These are phyloP conservation scores for Aquanectria penicillioides DNA, from an alignment of 2,329 filamentous ascomycete genomes.

Conservation along the genomic window DNA sequence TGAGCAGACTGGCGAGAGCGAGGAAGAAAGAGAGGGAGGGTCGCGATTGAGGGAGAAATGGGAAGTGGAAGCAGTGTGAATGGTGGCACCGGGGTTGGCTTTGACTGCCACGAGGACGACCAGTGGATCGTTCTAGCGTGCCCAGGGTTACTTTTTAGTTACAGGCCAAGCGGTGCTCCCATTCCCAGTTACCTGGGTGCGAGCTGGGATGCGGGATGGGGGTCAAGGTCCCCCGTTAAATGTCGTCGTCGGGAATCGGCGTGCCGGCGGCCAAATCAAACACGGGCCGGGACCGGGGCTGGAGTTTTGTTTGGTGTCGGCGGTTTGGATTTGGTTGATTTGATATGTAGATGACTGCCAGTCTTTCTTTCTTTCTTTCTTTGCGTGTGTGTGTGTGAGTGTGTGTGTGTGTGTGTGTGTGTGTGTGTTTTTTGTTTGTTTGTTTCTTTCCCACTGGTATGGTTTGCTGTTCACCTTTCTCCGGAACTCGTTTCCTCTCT, in stretches of 20 bases:
- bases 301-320: slow-evolving; percentile 1
- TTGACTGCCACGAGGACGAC: slow-evolving; percentile 18
- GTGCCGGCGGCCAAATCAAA: slow-evolving; percentile 2
- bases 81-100: slow-evolving; percentile 16
- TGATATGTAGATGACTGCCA: too few relatives aligned
- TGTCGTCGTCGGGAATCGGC: slow-evolving; percentile 6
- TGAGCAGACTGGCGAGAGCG: too few relatives aligned
- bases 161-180: slow-evolving; percentile 7
- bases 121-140: slow-evolving; percentile 17
- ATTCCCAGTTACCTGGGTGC: slow-evolving; percentile 14
- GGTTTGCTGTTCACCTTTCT: too few relatives aligned
- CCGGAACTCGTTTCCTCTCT: too few relatives aligned
- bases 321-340: background rate
- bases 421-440: too few relatives aligned
- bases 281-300: slow-evolving; percentile 4
- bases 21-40: slow-evolving; percentile 21
- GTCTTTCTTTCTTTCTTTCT: background rate
- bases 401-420: too few relatives aligned
- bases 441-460: too few relatives aligned
- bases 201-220: background rate
- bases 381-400: too few relatives aligned
- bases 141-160: slow-evolving; percentile 6
- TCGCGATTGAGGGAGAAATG: slow-evolving; percentile 11
- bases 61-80: slow-evolving; percentile 10
- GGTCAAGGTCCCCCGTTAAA: slow-evolving; percentile 2